Evolutionary conservation across 768 basidiomycete genomes (phyloP).

Genomic region (Macrolepiota dolichaula): DNA sequence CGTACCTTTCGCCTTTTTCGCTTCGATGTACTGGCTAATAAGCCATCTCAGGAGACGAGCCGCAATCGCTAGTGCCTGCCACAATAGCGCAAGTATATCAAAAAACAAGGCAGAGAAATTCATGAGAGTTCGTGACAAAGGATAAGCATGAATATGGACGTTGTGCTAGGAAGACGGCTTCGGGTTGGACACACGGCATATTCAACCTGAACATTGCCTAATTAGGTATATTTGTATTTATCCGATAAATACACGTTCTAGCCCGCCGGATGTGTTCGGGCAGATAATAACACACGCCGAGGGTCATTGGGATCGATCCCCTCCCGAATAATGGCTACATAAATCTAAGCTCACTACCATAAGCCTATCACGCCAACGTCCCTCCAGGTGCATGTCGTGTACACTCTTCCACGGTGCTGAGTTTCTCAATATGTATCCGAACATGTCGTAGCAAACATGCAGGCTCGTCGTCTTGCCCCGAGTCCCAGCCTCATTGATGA

Average conservation of each 20-base stretch:
- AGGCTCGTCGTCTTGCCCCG: too few relatives aligned
- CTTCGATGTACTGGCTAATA: constrained; percentile 6
- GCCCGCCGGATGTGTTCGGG: neutral
- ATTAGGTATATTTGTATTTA: constrained; percentile 2
- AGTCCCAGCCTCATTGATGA: too few relatives aligned
- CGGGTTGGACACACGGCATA: neutral
- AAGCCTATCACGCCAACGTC: too few relatives aligned
- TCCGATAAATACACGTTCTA: neutral
- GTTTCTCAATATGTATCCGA: too few relatives aligned
- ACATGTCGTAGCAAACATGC: too few relatives aligned
- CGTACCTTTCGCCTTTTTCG: constrained; percentile 5
- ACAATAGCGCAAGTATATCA: neutral
- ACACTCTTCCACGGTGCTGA: too few relatives aligned
- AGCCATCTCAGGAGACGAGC: constrained; percentile 9
- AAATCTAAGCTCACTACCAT: too few relatives aligned
- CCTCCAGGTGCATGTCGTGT: too few relatives aligned
- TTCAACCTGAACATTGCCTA: constrained; percentile 9
- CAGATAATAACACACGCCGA: neutral
- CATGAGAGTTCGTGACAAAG: constrained; percentile 7
- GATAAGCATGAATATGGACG: neutral
- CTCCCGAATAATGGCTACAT: too few relatives aligned
- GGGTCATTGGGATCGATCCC: too few relatives aligned
- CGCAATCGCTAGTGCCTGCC: constrained; percentile 4
- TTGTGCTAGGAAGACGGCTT: neutral
- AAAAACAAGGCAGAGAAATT: constrained; percentile 8